Evolutionary conservation across 1,139 yeast species (phyloP), one percentile per base, ranked within the genome.

Genomic region (Entelexis paramagnoliae): DNA sequence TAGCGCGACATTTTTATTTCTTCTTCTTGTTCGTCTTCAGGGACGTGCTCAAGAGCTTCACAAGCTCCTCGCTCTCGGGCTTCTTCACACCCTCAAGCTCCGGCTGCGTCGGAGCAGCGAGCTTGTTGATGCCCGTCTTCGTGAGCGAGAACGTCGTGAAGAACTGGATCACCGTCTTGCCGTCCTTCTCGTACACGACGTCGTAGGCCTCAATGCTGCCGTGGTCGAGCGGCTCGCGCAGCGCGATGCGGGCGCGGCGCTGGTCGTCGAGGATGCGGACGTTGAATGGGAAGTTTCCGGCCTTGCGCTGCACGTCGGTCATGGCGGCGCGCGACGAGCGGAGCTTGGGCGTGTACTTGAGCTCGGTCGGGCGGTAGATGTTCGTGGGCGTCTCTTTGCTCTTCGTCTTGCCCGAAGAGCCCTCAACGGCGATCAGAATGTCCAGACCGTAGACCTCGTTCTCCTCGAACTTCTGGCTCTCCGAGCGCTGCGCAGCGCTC

Each of bases 381-480:
- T 88, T 77, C 58, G 93, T 83, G 64, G 78, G 77, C 64, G 75
- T 74, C 59, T 78, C 77, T 50, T 81, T 72, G 57, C 71, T 70
- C 66, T 77, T 76, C 57, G 81, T 83, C 71, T 82, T 81, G 57
- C 93, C 93, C 32, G 58, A 34, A 48, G 77, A 79, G 52, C 73
- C 76, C 19, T 82, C 78, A 49, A 87, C 74, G 28, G 86, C 77
- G 58, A 83, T 74, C 61, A 83, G 74, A 56, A 83, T 75, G 63
- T 83, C 93, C 62, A 83, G 72, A 49, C 91, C 93, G 65, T 79
- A 83, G 44, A 83, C 91, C 65, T 83, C 89, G 64, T 81, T 80
- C 66, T 80, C 86, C 66, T 78, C 87, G 62, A 83, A 83, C 63
- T 76, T 78, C 65, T 72, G 70, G 49, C 86, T 73, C 57, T 79